Percentiles rank a stretch among this genome's conserved stretches.
These are phyloP conservation scores for Penicillium cinerascens DNA, from an alignment of 495 filamentous ascomycete species.

Conservation along the genomic window DNA sequence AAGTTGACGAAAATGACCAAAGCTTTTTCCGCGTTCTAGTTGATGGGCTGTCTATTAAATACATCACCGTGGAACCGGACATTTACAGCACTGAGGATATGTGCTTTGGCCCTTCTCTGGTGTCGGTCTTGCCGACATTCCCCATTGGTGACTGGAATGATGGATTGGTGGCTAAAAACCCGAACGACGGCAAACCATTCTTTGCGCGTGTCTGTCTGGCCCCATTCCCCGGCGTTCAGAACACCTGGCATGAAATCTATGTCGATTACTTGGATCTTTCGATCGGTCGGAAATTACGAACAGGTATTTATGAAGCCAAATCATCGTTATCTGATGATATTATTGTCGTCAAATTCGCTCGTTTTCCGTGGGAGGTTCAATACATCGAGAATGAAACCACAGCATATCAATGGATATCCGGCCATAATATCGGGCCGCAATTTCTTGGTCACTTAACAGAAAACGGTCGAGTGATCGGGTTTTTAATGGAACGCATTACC, in stretches of 20 bases:
- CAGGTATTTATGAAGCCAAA: slow-evolving; percentile 23
- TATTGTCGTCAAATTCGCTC: slow-evolving; percentile 40
- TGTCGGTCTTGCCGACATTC: slow-evolving; percentile 16
- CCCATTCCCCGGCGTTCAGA: slow-evolving; percentile 17
- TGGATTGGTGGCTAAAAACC: slow-evolving; percentile 16
- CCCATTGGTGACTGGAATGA: slow-evolving; percentile 27
- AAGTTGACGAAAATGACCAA: slow-evolving; percentile 24
- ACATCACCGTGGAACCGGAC: slow-evolving; percentile 32
- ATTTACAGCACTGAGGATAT: slow-evolving; percentile 30
- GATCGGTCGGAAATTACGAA: slow-evolving; percentile 17
- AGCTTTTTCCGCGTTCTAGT: slow-evolving; percentile 31
- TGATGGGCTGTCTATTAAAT: slow-evolving; percentile 28
- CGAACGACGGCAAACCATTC: slow-evolving; percentile 13
- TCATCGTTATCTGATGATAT: slow-evolving; percentile 21
- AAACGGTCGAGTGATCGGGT: slow-evolving; percentile 42
- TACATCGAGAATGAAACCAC: slow-evolving; percentile 40
- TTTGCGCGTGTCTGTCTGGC: slow-evolving; percentile 15
- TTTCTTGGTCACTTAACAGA: slow-evolving; percentile 46
- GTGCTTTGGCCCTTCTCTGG: slow-evolving; percentile 30
- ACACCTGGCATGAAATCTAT: slow-evolving; percentile 21
- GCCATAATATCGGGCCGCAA: slow-evolving; percentile 31
- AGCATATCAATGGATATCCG: slow-evolving; percentile 39
- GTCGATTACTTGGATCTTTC: slow-evolving; percentile 22
- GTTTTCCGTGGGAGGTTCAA: slow-evolving; percentile 37
- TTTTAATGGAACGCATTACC: slow-evolving; percentile 37